Evolutionary conservation across 345 rosid genomes (phyloP).

Genomic region (Sisymbrium irio): DNA sequence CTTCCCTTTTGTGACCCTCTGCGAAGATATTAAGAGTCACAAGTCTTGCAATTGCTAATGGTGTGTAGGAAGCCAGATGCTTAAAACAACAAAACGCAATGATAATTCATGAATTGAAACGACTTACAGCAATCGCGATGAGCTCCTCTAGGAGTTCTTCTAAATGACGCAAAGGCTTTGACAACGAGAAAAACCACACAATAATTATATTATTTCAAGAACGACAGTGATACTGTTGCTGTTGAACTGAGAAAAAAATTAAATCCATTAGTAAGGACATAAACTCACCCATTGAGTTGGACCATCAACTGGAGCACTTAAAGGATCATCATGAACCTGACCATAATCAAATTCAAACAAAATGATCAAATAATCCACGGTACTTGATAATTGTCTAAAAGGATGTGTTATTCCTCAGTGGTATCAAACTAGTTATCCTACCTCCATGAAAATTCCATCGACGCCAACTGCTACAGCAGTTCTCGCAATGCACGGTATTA

Average conservation of each 20-base stretch:
- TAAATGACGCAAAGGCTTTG: slow-evolving; percentile 79
- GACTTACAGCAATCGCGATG: slow-evolving; percentile 79
- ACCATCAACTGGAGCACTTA: slow-evolving; percentile 94
- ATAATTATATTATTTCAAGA: neutral
- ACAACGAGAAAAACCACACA: slow-evolving; percentile 12
- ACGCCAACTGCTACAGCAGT: slow-evolving; percentile 97
- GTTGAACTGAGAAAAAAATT: neutral
- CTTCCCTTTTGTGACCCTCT: slow-evolving; percentile 93
- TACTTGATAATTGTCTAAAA: neutral
- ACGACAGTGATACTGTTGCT: neutral
- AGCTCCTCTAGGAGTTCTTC: slow-evolving; percentile 94
- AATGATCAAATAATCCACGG: neutral
- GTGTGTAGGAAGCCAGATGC: neutral
- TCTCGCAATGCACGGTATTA: slow-evolving; percentile 96
- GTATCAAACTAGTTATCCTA: slow-evolving; percentile 32
- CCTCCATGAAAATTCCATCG: slow-evolving; percentile 99
- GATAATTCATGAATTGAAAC: slow-evolving; percentile 17
- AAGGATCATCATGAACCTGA: slow-evolving; percentile 96
- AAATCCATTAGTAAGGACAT: neutral
- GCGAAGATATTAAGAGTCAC: neutral
- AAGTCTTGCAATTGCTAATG: slow-evolving; percentile 9
- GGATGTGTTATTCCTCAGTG: neutral
- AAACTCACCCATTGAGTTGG: slow-evolving; percentile 97
- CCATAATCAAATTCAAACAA: slow-evolving; percentile 22
- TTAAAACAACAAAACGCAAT: neutral